Conservation (phyloP, 345 rosid genomes). For the Citrus glauca region DNA sequence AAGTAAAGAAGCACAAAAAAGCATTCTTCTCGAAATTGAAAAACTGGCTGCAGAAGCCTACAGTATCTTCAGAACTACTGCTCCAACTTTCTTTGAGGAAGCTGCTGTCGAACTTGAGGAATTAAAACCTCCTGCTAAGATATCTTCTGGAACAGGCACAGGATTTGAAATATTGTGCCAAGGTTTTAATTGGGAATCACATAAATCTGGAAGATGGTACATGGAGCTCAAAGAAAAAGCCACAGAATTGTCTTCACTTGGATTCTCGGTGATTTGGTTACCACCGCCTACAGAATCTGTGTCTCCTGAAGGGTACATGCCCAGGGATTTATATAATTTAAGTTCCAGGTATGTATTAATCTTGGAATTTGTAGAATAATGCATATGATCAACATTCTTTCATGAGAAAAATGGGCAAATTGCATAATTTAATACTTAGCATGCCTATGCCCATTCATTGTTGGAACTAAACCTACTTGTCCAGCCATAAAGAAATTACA, state of each 20-base stretch:
- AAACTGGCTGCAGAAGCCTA: conserved; percentile 98
- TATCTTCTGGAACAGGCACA: conserved; percentile 72
- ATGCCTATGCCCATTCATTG: not conserved
- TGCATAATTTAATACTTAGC: not conserved
- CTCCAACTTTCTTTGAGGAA: conserved; percentile 58
- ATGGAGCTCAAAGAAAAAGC: conserved; percentile 71
- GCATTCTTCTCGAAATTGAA: conserved; percentile 91
- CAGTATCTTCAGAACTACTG: conserved; percentile 77
- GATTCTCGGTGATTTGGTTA: conserved; percentile 86
- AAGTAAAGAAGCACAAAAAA: conserved; percentile 72
- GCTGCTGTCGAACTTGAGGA: conserved; percentile 37
- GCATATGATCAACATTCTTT: not conserved
- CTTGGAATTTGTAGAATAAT: not conserved
- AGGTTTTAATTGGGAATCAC: conserved; percentile 97
- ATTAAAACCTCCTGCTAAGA: conserved; percentile 38
- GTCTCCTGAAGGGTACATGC: conserved; percentile 99
- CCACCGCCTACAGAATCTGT: conserved; percentile 98
- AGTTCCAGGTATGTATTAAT: conserved; percentile 65
- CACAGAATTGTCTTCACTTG: conserved; percentile 66
- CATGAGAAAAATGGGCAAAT: not conserved
- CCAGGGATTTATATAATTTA: conserved; percentile 81
- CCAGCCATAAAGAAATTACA: not conserved
- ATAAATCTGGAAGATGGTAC: conserved; percentile 88
- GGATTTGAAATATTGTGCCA: conserved; percentile 92
- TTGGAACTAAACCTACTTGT: not conserved